These are phyloP conservation scores for Schwanniomyces yamadae DNA, from an alignment of 805 yeast species.

Conservation along the genomic window DNA sequence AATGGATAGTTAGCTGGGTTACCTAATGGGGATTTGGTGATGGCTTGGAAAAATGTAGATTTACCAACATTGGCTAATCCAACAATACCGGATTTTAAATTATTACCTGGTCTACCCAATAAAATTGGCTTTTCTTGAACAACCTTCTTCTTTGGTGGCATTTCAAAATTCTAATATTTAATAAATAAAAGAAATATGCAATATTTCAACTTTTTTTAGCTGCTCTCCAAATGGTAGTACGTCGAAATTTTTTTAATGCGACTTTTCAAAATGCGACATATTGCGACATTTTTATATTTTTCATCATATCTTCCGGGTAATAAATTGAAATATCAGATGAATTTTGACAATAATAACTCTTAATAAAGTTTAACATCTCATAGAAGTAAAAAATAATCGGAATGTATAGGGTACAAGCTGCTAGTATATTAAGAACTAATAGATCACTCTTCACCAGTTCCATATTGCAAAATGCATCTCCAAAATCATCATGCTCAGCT, in stretches of 20 bases:
- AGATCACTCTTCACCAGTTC: slow-evolving; percentile 4
- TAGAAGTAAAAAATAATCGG: too few species aligned
- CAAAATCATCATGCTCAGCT: slow-evolving; percentile 47
- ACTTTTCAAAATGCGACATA: slow-evolving; percentile 1
- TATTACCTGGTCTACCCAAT: slow-evolving; percentile 72
- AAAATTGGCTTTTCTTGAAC: slow-evolving; percentile 67
- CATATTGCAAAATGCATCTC: slow-evolving; percentile 4
- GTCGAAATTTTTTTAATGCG: slow-evolving; percentile 6
- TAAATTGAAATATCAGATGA: too few species aligned
- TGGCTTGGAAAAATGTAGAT: slow-evolving; percentile 96
- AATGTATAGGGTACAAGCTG: too few species aligned
- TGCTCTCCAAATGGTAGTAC: slow-evolving; percentile 1
- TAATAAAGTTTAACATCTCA: too few species aligned
- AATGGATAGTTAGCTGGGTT: slow-evolving; percentile 98
- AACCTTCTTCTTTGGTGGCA: slow-evolving; percentile 76
- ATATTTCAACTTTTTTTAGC: slow-evolving; percentile 1
- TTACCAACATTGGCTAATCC: slow-evolving; percentile 96
- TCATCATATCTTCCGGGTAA: slow-evolving; percentile 4
- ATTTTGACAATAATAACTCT: too few species aligned
- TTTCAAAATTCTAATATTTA: slow-evolving; percentile 20
- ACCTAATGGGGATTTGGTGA: slow-evolving; percentile 89
- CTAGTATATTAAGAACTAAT: too few species aligned
- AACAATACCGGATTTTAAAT: slow-evolving; percentile 70
- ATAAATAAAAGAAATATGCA: neutral
- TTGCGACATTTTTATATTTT: slow-evolving; percentile 7